Percentiles rank a stretch among this genome's conserved stretches.
phyloP scores from a whole-genome alignment of 1,284 basidiomycete species.

The Austroboletus olivaceoglutinosus region DNA sequence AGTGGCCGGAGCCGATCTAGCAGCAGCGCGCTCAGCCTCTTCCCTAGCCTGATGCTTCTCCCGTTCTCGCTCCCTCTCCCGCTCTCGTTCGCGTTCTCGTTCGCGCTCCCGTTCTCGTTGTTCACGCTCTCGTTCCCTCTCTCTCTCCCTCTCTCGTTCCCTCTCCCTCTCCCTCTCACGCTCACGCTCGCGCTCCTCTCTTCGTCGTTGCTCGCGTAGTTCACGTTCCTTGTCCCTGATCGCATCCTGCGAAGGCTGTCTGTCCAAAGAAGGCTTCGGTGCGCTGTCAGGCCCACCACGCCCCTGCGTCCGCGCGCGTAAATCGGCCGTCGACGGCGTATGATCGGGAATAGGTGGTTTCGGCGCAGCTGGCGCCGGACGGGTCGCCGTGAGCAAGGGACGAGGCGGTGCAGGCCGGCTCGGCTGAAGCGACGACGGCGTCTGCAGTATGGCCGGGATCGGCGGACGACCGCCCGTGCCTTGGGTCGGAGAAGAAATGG shows the following conservation, averaged over 20 bases:
- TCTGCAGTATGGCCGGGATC: conserved; percentile 32
- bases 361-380: conserved; percentile 47
- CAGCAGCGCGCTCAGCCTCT: conserved; percentile 37
- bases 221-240: conserved; percentile 35
- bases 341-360: conserved; percentile 48
- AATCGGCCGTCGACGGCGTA: conserved; percentile 60
- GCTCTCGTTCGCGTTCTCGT: conserved; percentile 25
- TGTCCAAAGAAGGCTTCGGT: conserved; percentile 35
- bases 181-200: conserved; percentile 32
- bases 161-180: conserved; percentile 29
- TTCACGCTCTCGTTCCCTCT: conserved; percentile 34
- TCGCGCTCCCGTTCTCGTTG: conserved; percentile 33
- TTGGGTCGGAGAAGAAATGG: conserved; percentile 33
- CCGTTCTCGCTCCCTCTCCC: conserved; percentile 32
- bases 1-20: conserved; percentile 56
- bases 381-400: conserved; percentile 48
- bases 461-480: conserved; percentile 25
- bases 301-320: conserved; percentile 58
- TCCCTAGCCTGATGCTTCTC: conserved; percentile 30
- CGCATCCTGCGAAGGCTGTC: conserved; percentile 31
- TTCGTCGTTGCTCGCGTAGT: conserved; percentile 29
- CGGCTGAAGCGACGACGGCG: conserved; percentile 35
- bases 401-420: conserved; percentile 57
- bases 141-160: background rate
- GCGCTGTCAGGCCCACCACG: conserved; percentile 44